A percentile compares a stretch with the other conserved stretches of the same genome.
Evolutionary conservation across 2,329 filamentous ascomycete genomes (phyloP).

Genomic region (Aspergillus vadensis): DNA sequence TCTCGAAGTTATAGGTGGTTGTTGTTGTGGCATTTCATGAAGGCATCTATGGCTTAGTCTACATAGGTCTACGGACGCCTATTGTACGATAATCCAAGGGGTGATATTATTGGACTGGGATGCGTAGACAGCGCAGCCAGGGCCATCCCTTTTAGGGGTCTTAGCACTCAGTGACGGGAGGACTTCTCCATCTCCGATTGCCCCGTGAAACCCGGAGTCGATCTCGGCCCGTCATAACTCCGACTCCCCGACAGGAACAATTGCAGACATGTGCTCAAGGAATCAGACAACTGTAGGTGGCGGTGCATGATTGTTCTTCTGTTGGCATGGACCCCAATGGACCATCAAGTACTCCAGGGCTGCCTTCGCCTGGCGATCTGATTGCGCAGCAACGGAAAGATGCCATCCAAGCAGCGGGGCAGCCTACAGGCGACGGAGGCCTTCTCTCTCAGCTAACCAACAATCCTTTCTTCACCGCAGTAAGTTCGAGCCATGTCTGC

Average conservation of each 20-base stretch:
- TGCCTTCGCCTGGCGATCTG: conserved; percentile 37
- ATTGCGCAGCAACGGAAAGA: conserved; percentile 40
- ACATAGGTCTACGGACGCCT: not conserved
- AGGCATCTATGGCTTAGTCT: too few relatives aligned
- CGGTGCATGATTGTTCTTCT: conserved; percentile 15
- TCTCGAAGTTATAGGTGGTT: not conserved
- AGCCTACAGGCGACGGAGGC: conserved; percentile 40
- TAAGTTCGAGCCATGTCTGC: conserved; percentile 27
- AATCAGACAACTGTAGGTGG: conserved; percentile 9
- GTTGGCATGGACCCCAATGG: conserved; percentile 43
- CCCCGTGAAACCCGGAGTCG: too few relatives aligned
- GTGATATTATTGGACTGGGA: not conserved
- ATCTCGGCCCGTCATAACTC: conserved; percentile 36
- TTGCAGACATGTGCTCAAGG: conserved; percentile 18
- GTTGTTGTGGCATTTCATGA: not conserved
- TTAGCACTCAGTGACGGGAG: too few relatives aligned
- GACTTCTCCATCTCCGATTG: too few relatives aligned
- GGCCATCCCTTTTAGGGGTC: not conserved
- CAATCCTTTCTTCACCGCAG: conserved; percentile 55
- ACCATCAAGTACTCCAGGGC: conserved; percentile 29
- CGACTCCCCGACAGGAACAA: conserved; percentile 22
- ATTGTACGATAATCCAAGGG: not conserved
- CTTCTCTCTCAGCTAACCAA: conserved; percentile 48
- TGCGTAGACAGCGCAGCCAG: not conserved
- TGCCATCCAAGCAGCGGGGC: conserved; percentile 29